Conservation (phyloP, 2,329 filamentous ascomycete genomes). For the Lojkania enalia region DNA sequence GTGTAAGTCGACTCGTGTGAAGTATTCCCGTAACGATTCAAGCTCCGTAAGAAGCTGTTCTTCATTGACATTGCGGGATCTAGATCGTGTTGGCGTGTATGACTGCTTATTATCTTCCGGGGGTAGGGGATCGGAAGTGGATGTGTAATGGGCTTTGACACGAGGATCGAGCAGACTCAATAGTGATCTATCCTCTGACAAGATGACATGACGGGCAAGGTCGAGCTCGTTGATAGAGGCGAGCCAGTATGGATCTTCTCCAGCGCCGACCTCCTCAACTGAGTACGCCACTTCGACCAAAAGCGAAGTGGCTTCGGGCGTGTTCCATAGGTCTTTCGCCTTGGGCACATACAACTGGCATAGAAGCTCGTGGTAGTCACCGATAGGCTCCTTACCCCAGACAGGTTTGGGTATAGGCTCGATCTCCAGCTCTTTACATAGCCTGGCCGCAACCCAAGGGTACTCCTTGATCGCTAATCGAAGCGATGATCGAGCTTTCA, state of each 20-base stretch:
- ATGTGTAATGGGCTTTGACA: slow-evolving; percentile 59
- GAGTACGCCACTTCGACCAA: slow-evolving; percentile 70
- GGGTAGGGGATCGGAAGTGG: slow-evolving; percentile 81
- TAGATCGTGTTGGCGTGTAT: slow-evolving; percentile 20
- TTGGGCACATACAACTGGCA: slow-evolving; percentile 75
- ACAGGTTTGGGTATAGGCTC: slow-evolving; percentile 74
- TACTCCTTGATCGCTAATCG: slow-evolving; percentile 69
- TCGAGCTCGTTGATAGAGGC: slow-evolving; percentile 41
- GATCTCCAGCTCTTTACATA: slow-evolving; percentile 80
- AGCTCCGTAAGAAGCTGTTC: slow-evolving; percentile 28
- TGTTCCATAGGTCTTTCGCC: slow-evolving; percentile 85
- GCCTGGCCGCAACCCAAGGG: slow-evolving; percentile 80
- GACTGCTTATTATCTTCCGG: slow-evolving; percentile 56
- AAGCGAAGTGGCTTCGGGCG: slow-evolving; percentile 67
- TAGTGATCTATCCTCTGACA: slow-evolving; percentile 73
- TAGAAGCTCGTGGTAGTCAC: slow-evolving; percentile 68
- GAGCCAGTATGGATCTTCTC: slow-evolving; percentile 37
- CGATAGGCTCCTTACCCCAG: slow-evolving; percentile 76
- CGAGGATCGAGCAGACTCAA: slow-evolving; percentile 69
- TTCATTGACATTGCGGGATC: slow-evolving; percentile 11
- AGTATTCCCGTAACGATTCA: slow-evolving; percentile 32
- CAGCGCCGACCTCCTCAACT: slow-evolving; percentile 30
- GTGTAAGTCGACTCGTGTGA: slow-evolving; percentile 29
- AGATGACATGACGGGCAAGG: slow-evolving; percentile 74
- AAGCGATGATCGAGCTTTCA: slow-evolving; percentile 67